A percentile compares a stretch with the other conserved stretches of the same genome.
Evolutionary conservation across 495 filamentous ascomycete species (phyloP).

Genomic region (Immersiella caudata): DNA sequence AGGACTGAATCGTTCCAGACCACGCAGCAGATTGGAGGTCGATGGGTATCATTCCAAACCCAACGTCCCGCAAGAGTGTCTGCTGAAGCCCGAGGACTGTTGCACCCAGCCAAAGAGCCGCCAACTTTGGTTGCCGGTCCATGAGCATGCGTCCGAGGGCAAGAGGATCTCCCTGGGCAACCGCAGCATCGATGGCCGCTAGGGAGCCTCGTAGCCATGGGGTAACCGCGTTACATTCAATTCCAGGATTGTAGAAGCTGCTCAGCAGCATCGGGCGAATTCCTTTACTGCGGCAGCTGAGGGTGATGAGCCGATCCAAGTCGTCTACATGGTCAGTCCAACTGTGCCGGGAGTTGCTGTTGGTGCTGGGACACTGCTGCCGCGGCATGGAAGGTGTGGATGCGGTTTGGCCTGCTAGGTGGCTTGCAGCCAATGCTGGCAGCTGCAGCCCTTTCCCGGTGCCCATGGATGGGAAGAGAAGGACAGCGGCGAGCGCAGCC

Average conservation of each 20-base stretch:
- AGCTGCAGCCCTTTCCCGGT: not conserved
- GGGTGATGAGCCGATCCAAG: slow-evolving; percentile 7
- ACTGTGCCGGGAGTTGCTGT: not conserved
- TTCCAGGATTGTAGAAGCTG: slow-evolving; percentile 23
- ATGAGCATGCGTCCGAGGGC: slow-evolving; percentile 25
- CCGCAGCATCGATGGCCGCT: slow-evolving; percentile 15
- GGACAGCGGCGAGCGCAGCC: slow-evolving; percentile 24
- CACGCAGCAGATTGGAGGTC: slow-evolving; percentile 27
- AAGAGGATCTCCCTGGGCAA: slow-evolving; percentile 8
- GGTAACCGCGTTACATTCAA: slow-evolving; percentile 27
- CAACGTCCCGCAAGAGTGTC: slow-evolving; percentile 12
- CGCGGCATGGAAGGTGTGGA: not conserved
- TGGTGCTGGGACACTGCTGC: slow-evolving; percentile 1
- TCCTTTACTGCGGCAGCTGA: not conserved
- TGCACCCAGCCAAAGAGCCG: slow-evolving; percentile 23
- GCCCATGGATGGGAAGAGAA: slow-evolving; percentile 17
- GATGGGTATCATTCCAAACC: slow-evolving; percentile 17
- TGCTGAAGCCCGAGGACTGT: slow-evolving; percentile 23
- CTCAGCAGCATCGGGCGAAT: slow-evolving; percentile 20
- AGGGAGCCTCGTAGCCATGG: slow-evolving; percentile 28
- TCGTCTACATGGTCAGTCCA: not conserved
- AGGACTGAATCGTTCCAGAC: slow-evolving; percentile 25
- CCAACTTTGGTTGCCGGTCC: slow-evolving; percentile 22
- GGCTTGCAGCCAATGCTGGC: not conserved
- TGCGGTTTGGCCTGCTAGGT: no score